These are phyloP conservation scores for Coprinellus aureogranulatus DNA, from an alignment of 768 basidiomycete genomes.

Conservation along the genomic window DNA sequence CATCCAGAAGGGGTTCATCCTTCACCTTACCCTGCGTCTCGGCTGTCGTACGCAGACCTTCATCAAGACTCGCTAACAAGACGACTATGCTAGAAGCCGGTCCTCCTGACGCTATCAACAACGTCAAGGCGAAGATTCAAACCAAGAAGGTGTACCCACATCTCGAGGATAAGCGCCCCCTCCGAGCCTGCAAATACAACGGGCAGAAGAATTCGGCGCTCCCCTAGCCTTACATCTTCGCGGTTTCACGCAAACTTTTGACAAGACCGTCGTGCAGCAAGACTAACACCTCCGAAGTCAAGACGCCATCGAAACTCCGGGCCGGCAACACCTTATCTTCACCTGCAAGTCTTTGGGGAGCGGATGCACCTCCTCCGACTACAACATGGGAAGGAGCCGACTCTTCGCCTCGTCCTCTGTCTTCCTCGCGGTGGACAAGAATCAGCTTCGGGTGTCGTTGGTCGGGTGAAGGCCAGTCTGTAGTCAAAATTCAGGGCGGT, in stretches of 20 bases:
- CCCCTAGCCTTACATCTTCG: too few species aligned
- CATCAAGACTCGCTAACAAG: conserved; percentile 89
- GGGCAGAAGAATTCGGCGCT: too few species aligned
- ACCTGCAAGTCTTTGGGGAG: conserved; percentile 95
- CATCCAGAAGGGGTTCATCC: conserved; percentile 86
- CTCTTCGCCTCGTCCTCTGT: conserved; percentile 69
- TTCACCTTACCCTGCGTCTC: conserved; percentile 81
- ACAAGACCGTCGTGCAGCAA: too few species aligned
- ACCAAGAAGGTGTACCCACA: conserved; percentile 84
- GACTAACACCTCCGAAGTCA: too few species aligned
- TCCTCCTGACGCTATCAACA: conserved; percentile 90
- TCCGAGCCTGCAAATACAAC: too few species aligned
- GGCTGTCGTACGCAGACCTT: conserved; percentile 92
- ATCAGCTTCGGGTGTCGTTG: too few species aligned
- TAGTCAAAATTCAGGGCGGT: too few species aligned
- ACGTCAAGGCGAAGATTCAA: conserved; percentile 81
- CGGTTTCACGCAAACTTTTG: too few species aligned
- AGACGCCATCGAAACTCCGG: too few species aligned
- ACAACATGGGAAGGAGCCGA: conserved; percentile 81
- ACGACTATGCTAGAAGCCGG: conserved; percentile 93
- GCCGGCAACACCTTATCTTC: conserved; percentile 88
- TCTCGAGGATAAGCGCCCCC: too few species aligned
- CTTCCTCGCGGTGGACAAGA: conserved; percentile 71
- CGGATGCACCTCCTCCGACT: conserved; percentile 83
- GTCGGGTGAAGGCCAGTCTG: too few species aligned